Evolutionary conservation across 805 yeast species (phyloP).

Genomic region (Pichia thaimueangensis): DNA sequence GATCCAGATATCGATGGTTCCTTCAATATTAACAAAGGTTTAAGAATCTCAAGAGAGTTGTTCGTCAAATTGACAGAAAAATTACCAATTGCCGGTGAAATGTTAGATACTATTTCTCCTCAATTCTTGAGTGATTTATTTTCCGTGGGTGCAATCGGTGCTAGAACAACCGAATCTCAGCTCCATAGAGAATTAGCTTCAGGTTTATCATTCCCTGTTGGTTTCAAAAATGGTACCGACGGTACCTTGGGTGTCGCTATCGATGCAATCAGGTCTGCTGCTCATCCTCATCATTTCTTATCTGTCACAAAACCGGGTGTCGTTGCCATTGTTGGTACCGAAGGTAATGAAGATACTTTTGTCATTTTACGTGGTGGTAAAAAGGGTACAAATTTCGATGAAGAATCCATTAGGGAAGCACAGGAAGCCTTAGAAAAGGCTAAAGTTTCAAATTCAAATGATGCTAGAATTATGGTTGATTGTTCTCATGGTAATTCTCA

Average conservation of each 20-base stretch:
- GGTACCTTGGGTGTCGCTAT: slow-evolving; percentile 92
- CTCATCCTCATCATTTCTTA: slow-evolving; percentile 89
- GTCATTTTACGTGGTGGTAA: slow-evolving; percentile 95
- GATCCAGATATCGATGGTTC: slow-evolving; percentile 93
- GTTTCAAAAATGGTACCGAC: slow-evolving; percentile 97
- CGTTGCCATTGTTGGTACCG: slow-evolving; percentile 93
- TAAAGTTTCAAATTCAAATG: slow-evolving; percentile 30
- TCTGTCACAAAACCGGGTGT: slow-evolving; percentile 95
- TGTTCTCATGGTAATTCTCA: slow-evolving; percentile 96
- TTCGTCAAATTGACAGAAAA: slow-evolving; percentile 78
- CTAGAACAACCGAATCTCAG: slow-evolving; percentile 97
- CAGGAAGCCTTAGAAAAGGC: slow-evolving; percentile 51
- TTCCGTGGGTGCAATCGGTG: slow-evolving; percentile 97
- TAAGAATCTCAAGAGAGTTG: slow-evolving; percentile 78
- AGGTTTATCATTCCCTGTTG: slow-evolving; percentile 95
- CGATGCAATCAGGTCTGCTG: slow-evolving; percentile 89
- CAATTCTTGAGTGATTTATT: slow-evolving; percentile 89
- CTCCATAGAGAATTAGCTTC: slow-evolving; percentile 95
- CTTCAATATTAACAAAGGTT: slow-evolving; percentile 92
- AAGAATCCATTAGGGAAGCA: slow-evolving; percentile 61
- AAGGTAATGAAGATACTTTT: slow-evolving; percentile 87
- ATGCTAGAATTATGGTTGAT: slow-evolving; percentile 84
- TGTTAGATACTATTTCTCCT: slow-evolving; percentile 97
- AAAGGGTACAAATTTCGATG: slow-evolving; percentile 84
- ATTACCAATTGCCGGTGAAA: slow-evolving; percentile 93